phyloP scores from a whole-genome alignment of 2,329 filamentous ascomycete genomes.

The Fusarium pseudoanthophilum region DNA sequence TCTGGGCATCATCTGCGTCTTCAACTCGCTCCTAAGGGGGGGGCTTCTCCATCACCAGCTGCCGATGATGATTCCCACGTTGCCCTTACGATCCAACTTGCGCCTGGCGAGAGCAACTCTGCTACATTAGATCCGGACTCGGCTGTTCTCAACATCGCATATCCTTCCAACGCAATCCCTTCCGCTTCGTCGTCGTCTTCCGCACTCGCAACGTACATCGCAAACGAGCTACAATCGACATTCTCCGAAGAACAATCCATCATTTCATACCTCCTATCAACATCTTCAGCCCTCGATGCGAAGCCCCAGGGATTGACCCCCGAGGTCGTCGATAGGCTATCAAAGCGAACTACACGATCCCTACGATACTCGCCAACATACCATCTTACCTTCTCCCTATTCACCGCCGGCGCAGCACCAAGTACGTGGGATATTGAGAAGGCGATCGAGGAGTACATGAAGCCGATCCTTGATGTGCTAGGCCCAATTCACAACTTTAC shows the following conservation, averaged over 20 bases:
- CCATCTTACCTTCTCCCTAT: constrained; percentile 94
- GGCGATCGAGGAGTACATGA: constrained; percentile 83
- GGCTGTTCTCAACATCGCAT: constrained; percentile 80
- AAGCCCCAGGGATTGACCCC: constrained; percentile 59
- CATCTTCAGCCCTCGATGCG: constrained; percentile 59
- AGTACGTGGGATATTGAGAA: constrained; percentile 92
- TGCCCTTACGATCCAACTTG: constrained; percentile 77
- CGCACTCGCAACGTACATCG: constrained; percentile 79
- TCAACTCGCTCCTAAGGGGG: constrained; percentile 47
- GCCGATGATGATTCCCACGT: constrained; percentile 59
- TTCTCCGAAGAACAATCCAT: constrained; percentile 92
- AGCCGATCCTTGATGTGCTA: constrained; percentile 82
- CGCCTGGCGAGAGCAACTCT: constrained; percentile 69
- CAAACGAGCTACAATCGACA: constrained; percentile 77
- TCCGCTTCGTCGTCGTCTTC: constrained; percentile 76
- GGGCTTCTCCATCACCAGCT: constrained; percentile 26
- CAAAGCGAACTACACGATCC: constrained; percentile 81
- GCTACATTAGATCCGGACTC: constrained; percentile 75
- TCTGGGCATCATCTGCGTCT: constrained; percentile 81
- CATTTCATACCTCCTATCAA: constrained; percentile 78
- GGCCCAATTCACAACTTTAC: constrained; percentile 92
- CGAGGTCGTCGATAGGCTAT: constrained; percentile 65
- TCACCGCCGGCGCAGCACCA: constrained; percentile 80
- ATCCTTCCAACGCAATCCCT: constrained; percentile 75
- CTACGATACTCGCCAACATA: constrained; percentile 94